Evolutionary conservation across 306 rosid species (phyloP).

Genomic region (Cicer arietinum): DNA sequence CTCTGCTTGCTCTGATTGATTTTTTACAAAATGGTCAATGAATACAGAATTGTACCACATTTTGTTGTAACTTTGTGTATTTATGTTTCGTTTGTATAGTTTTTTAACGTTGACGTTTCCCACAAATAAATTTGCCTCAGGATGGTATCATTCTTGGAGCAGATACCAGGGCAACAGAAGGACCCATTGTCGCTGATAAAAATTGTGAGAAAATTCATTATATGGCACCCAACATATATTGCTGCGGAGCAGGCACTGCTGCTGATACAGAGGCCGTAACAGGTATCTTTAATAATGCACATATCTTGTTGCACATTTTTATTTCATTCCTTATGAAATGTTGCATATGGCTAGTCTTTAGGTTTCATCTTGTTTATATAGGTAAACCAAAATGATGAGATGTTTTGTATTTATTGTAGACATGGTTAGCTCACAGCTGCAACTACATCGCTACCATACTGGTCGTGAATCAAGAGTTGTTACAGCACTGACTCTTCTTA

Average conservation of each 20-base stretch:
- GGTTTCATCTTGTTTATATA: slow-evolving; percentile 10
- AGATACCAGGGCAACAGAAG: slow-evolving; percentile 95
- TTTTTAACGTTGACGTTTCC: slow-evolving; percentile 26
- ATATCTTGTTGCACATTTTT: slow-evolving; percentile 13
- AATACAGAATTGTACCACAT: too few species aligned
- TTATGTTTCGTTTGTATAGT: neutral
- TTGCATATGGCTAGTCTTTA: neutral
- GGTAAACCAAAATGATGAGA: slow-evolving; percentile 30
- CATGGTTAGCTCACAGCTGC: slow-evolving; percentile 97
- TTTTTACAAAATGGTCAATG: neutral
- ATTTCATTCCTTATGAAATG: neutral
- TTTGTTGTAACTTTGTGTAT: too few species aligned
- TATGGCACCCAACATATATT: slow-evolving; percentile 96
- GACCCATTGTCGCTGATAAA: slow-evolving; percentile 90
- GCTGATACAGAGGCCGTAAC: slow-evolving; percentile 99
- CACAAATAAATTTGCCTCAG: slow-evolving; percentile 46
- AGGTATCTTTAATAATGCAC: slow-evolving; percentile 55
- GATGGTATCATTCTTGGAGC: slow-evolving; percentile 99
- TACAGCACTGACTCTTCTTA: slow-evolving; percentile 57
- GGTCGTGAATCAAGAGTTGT: slow-evolving; percentile 71
- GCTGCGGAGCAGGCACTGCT: slow-evolving; percentile 99
- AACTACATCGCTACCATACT: slow-evolving; percentile 90
- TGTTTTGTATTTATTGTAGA: slow-evolving; percentile 56
- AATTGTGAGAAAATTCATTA: slow-evolving; percentile 97
- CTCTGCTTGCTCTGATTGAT: neutral